Evolutionary conservation across 768 basidiomycete species (phyloP), one percentile per base, ranked within the genome.

Genomic region (Boletus speciosus): DNA sequence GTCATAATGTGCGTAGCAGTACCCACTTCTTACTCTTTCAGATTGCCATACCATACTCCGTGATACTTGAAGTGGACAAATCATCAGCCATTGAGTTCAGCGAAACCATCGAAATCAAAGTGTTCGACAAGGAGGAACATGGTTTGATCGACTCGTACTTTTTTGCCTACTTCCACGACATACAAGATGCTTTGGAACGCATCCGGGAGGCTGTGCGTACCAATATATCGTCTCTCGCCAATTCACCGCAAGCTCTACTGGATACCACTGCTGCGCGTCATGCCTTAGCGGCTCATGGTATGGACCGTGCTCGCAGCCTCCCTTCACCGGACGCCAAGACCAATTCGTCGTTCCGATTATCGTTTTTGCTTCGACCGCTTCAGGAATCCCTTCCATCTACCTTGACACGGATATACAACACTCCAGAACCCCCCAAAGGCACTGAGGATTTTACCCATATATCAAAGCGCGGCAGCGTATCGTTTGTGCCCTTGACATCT

Each of bases 1-100:
- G 70, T 61, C 25, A 48, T 6, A 44, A 29, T 48, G 31, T 4
- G 40, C 7, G 27, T 5, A n/a, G 16, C 12, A 11, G 31, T 40
- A 14, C 40, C 47, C 29, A 35, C 29, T 38, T 48, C 56, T 66
- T 43, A 57, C 31, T 32, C 44, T 42, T 42, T 19, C 58, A 85
- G 91, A 93, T 99, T 65, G 93, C 94, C 29, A 93, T 99, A 47
- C 97, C 96, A 0, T 93, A 98, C 61, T 86, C 92, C 15, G 82
- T 84, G 5, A 83, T 99, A 55, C 71, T 93, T 45, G 93, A 97
- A 60, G 86, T 98, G 29, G 94, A 96, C 56, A 85, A 84, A 65
- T 90, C 90, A 8, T 80, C 84, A 1, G 89, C 90, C 2, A 86
- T 98, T 77, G 96, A 98, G 66, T 98, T 98, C 65, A 94, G 92